Evolutionary conservation across 441 rosid genomes (phyloP), one percentile per base, ranked within the genome.

Genomic region (Pelargonium citronellum): DNA sequence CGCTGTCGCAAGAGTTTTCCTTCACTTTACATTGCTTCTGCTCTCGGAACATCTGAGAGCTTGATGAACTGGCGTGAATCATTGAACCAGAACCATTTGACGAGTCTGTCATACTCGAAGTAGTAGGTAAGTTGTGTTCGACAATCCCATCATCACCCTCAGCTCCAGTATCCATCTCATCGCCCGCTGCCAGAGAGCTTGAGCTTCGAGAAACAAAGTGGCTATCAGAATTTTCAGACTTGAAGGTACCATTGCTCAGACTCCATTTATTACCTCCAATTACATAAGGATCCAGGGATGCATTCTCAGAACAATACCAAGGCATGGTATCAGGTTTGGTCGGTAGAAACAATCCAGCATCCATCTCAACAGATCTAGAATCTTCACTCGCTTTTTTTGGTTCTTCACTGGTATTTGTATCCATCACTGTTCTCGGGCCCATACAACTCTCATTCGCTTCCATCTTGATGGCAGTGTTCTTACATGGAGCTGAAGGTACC

Each of bases 81-180:
- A 82, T 58, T 1, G 89, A 88, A 8, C 90, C 87, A 62, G 90
- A 84, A 74, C 82, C 74, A 57, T 79, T 81, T 15, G 98, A 88
- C 55, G 97, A 85, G 76, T 87, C 90, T 0, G 92, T 86, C 82
- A 67, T 79, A 84, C 91, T 84, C 24, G 88, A 84, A 69, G 82
- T 77, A 63, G 82, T 69, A 22, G 79, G 86, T 68, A 69, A 84
- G 72, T 80, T 84, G 22, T 80, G 80, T 70, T 85, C 95, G 1
- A 68, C 66, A 20, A 66, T 73, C 16, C 69, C 78, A 71, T 77
- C 78, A 43, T 80, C 84, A 44, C 78, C 63, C 62, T 79, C 85
- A 69, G 58, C 67, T 77, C 70, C 71, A 67, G 80, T 61, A 55
- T 83, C 85, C 64, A 68, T 81, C 61, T 74, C 85, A 41, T 78